These are phyloP conservation scores for Thelonectria olida DNA, from an alignment of 2,329 filamentous ascomycete species.

Conservation along the genomic window DNA sequence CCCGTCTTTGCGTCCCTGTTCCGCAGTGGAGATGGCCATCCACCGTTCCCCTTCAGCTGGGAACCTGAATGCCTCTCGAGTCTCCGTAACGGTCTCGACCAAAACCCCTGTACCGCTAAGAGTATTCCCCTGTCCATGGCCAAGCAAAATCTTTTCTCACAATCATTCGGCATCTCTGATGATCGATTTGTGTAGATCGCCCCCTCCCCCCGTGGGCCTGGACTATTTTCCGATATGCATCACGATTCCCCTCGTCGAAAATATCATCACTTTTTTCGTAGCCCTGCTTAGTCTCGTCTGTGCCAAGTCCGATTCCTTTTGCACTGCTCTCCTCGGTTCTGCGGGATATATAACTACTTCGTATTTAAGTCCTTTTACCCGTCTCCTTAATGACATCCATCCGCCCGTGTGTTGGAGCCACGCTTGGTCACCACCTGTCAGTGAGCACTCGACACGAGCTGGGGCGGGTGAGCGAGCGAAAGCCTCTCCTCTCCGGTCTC, in stretches of 20 bases:
- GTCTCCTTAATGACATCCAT: too few relatives aligned
- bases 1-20: too few relatives aligned
- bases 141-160: neutral
- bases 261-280: neutral
- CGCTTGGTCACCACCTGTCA: too few relatives aligned
- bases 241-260: too few relatives aligned
- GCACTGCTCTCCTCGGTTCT: too few relatives aligned
- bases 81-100: neutral
- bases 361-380: too few relatives aligned
- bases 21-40: too few relatives aligned
- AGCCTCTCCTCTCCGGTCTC: too few relatives aligned
- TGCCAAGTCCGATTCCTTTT: constrained; percentile 7
- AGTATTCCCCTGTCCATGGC: neutral
- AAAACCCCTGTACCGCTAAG: neutral
- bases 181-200: neutral
- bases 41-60: neutral
- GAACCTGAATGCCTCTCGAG: neutral
- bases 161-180: neutral
- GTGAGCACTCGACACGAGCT: too few relatives aligned
- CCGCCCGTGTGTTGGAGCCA: too few relatives aligned
- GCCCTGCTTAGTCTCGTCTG: neutral
- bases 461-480: too few relatives aligned
- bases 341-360: too few relatives aligned
- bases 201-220: neutral
- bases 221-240: neutral